Percentiles rank a stretch among this genome's conserved stretches.
These are phyloP conservation scores for Scleromitrula shiraiana DNA, from an alignment of 2,329 filamentous ascomycete genomes.

Conservation along the genomic window DNA sequence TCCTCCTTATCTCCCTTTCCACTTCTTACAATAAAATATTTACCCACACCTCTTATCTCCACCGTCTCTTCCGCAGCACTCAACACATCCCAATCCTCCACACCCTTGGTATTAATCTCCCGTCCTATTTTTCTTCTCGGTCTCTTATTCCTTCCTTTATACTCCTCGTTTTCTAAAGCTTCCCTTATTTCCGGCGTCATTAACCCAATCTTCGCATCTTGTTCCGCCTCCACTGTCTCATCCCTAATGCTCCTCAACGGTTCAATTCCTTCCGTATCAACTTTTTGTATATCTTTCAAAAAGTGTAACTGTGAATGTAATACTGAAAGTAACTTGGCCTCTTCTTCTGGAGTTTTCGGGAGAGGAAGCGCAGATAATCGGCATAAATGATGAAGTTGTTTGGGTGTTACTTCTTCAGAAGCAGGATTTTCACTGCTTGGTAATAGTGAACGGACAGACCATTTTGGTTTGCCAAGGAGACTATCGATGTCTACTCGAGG, in stretches of 20 bases:
- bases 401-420: conserved; percentile 40
- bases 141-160: conserved; percentile 39
- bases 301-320: conserved; percentile 82
- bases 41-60: conserved; percentile 24
- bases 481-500: conserved; percentile 19
- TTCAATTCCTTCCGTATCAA: conserved; percentile 64
- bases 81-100: conserved; percentile 28
- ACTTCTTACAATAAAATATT: conserved; percentile 31
- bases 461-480: conserved; percentile 65
- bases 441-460: conserved; percentile 75
- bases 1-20: conserved; percentile 13
- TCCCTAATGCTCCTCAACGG: conserved; percentile 77
- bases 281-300: conserved; percentile 74
- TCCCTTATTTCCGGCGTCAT: conserved; percentile 33
- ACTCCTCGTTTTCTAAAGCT: conserved; percentile 51
- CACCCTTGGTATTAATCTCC: conserved; percentile 12
- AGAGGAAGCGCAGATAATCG: conserved; percentile 80
- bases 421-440: conserved; percentile 31
- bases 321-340: conserved; percentile 62
- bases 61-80: conserved; percentile 26
- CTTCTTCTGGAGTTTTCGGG: conserved; percentile 54
- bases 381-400: conserved; percentile 74
- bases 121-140: conserved; percentile 22
- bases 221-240: conserved; percentile 52
- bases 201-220: conserved; percentile 51